These are phyloP conservation scores for Phytophthora citrophthora DNA, from an alignment of 352 stramenopile genomes.

Conservation along the genomic window DNA sequence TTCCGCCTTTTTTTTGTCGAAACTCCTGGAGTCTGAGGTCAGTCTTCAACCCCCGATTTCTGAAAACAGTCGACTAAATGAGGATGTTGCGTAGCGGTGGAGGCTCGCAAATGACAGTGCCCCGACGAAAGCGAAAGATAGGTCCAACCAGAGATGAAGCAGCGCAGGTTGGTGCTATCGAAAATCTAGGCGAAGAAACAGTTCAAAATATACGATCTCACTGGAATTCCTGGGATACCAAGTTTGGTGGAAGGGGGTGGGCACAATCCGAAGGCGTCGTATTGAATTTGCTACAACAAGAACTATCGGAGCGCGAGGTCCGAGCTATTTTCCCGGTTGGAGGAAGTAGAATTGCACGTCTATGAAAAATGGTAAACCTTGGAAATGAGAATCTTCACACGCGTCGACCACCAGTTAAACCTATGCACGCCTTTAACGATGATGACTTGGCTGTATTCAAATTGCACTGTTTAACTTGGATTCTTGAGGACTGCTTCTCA, in stretches of 20 bases:
- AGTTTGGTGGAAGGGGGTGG: not conserved
- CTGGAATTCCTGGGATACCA: slow-evolving; percentile 5
- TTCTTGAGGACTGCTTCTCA: slow-evolving; percentile 6
- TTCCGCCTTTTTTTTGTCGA: too few relatives aligned
- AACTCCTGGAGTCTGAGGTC: too few relatives aligned
- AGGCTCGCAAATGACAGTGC: too few relatives aligned
- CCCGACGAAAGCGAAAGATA: too few relatives aligned
- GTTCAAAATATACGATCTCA: not conserved
- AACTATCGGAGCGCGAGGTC: not conserved
- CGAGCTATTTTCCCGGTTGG: not conserved
- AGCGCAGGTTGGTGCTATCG: too few relatives aligned
- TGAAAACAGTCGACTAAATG: too few relatives aligned
- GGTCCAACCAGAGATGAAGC: too few relatives aligned
- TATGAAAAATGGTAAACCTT: not conserved
- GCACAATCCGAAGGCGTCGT: slow-evolving; percentile 5
- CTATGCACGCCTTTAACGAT: not conserved
- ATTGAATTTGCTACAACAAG: not conserved
- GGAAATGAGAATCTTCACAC: not conserved
- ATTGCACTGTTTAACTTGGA: not conserved
- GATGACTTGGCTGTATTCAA: not conserved
- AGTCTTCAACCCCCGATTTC: too few relatives aligned
- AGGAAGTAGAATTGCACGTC: not conserved
- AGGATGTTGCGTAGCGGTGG: too few relatives aligned
- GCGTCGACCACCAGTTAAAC: not conserved
- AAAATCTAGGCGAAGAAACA: not conserved